phyloP scores from a whole-genome alignment of 2,329 filamentous ascomycete species.

The Botrytis paeoniae region DNA sequence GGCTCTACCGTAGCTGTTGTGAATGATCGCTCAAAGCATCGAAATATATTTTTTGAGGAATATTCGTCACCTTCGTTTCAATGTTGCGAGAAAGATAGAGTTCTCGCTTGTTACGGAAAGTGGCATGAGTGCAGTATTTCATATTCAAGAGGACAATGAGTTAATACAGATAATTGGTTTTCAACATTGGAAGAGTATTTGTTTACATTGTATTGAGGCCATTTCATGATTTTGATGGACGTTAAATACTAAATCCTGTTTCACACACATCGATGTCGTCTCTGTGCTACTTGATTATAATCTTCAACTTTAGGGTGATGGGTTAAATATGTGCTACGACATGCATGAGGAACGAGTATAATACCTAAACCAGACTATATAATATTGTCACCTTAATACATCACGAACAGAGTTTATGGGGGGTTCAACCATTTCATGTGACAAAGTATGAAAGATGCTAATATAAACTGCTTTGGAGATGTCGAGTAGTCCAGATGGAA shows the following conservation, averaged over 20 bases:
- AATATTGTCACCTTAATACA: not conserved
- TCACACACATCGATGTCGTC: not conserved
- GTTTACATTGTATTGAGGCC: not conserved
- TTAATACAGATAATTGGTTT: not conserved
- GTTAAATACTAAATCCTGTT: not conserved
- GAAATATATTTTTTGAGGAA: not conserved
- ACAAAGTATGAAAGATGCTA: not conserved
- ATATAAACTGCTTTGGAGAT: not conserved
- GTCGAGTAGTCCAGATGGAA: not conserved
- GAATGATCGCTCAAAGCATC: not conserved
- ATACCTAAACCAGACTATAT: not conserved
- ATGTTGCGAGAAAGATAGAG: slow-evolving; percentile 12
- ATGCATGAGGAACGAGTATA: not conserved
- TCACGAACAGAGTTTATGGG: not conserved
- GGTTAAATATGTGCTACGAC: not conserved
- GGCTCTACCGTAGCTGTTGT: slow-evolving; percentile 10
- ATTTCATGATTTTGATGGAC: not conserved
- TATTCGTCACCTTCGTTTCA: not conserved
- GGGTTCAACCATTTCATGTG: not conserved
- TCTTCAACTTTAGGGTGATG: not conserved
- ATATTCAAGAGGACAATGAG: not conserved
- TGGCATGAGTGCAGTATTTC: slow-evolving; percentile 10
- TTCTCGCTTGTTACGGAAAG: slow-evolving; percentile 13
- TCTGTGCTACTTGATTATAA: not conserved
- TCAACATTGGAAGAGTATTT: not conserved